Base-by-base conservation (phyloP, 2,329 filamentous ascomycete genomes). In the Corinectria fuckeliana region DNA sequence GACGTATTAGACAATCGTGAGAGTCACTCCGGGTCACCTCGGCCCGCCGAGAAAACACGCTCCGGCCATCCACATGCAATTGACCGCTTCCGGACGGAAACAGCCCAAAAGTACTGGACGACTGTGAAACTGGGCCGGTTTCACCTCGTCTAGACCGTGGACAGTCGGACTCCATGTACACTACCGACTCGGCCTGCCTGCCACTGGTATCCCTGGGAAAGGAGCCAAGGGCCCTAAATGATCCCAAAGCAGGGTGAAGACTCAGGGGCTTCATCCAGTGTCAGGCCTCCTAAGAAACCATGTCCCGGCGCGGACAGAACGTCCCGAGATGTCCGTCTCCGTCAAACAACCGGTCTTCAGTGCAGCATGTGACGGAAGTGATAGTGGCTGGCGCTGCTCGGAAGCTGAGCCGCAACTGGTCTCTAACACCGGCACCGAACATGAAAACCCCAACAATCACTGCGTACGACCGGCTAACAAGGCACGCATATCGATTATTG, bases 41-140 rank as follows among this genome's bases (percentile, higher is more conserved):
- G 42, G 9, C 4, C 16, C 34, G 51, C 51, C 51, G 23, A 48
- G 42, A 25, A 55, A 55, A 41, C 28, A 16, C 5, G 9, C 11
- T 20, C 28, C 26, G 30, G 16, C 21, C 39, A n/a, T 41, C 16
- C 41, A 30, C 38, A 45, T 52, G 39, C 30, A 16, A 16, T 14
- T 30, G 23, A 14, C 25, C 50, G 25, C 21, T 58, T 49, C 25
- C 36, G 21, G 50, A 26, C 50, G 56, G 56, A 47, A 25, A 36
- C 25, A 30, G 30, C 18, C 20, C 57, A 45, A 58, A 38, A 45
- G 23, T 36, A 51, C 59, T 41, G 38, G 53, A 62, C 48, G 32
- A 42, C 54, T 20, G 18, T 70, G 67, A 69, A 69, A 69, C 67
- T 49, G 42, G 50, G 34, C 53, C 50, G 36, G 67, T 69, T 69